A percentile compares a stretch with the other conserved stretches of the same genome.
phyloP scores from a whole-genome alignment of 2,329 filamentous ascomycete genomes.

The Aureobasidium sp. region DNA sequence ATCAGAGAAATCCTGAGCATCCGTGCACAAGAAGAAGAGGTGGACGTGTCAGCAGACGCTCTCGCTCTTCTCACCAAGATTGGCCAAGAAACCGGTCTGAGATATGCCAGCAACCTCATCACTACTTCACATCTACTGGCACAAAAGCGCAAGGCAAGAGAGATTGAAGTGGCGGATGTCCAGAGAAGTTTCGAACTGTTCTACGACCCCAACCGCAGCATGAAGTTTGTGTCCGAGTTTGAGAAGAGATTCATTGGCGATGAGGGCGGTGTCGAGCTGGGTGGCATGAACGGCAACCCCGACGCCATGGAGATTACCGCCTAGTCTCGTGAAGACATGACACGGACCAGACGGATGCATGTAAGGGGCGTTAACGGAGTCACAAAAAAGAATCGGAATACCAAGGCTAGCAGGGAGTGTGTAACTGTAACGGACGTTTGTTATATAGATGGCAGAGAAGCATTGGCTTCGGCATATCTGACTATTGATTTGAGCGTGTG shows the following conservation, averaged over 20 bases:
- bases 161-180: slow-evolving; percentile 81
- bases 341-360: neutral
- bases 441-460: neutral
- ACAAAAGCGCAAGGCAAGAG: slow-evolving; percentile 76
- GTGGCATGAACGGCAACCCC: slow-evolving; percentile 40
- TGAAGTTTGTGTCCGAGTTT: slow-evolving; percentile 82
- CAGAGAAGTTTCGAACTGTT: slow-evolving; percentile 91
- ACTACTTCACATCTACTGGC: slow-evolving; percentile 84
- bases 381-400: slow-evolving; percentile 18
- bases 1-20: slow-evolving; percentile 90
- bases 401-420: neutral
- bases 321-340: neutral
- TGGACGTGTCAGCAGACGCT: slow-evolving; percentile 83
- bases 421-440: neutral
- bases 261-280: slow-evolving; percentile 69
- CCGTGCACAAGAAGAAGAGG: slow-evolving; percentile 89
- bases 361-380: slow-evolving; percentile 6
- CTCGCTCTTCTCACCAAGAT: slow-evolving; percentile 93
- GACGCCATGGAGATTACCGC: slow-evolving; percentile 65
- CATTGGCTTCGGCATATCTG: neutral
- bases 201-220: slow-evolving; percentile 80
- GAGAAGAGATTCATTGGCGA: slow-evolving; percentile 92
- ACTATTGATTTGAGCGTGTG: neutral
- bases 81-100: slow-evolving; percentile 80
- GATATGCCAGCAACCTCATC: slow-evolving; percentile 97